Percentiles rank a stretch among this genome's conserved stretches.
Evolutionary conservation across 805 yeast genomes (phyloP).

Genomic region (Starmerella cellae): DNA sequence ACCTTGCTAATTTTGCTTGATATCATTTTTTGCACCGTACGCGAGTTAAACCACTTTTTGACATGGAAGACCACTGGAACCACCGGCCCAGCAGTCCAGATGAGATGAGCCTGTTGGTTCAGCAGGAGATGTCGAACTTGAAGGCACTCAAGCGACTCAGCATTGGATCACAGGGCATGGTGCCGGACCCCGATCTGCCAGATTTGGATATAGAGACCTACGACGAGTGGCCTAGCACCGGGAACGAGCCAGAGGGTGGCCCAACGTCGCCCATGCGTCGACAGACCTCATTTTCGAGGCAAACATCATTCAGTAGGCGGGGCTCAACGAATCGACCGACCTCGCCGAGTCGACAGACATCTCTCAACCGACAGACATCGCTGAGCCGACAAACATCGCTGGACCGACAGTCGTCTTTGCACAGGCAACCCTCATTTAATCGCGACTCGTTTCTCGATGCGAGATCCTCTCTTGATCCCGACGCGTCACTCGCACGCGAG

Average conservation of each 20-base stretch:
- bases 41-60: too few relatives aligned
- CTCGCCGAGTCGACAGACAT: not conserved
- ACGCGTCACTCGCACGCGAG: too few relatives aligned
- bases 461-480: too few relatives aligned
- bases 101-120: conserved; percentile 27
- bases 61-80: conserved; percentile 9
- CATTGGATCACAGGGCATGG: conserved; percentile 26
- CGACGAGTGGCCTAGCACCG: not conserved
- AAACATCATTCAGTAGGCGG: not conserved
- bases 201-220: conserved; percentile 7
- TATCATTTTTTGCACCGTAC: too few relatives aligned
- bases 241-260: not conserved
- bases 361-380: not conserved
- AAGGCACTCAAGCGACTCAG: conserved; percentile 32
- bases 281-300: not conserved
- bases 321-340: not conserved
- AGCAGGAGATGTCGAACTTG: conserved; percentile 31
- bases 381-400: not conserved
- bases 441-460: too few relatives aligned
- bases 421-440: too few relatives aligned
- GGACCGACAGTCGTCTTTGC: not conserved
- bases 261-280: not conserved
- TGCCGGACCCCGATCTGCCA: conserved; percentile 32
- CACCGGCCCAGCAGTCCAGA: conserved; percentile 12
- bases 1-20: too few relatives aligned